Evolutionary conservation across 2,329 filamentous ascomycete species (phyloP).

Genomic region (Epichloe coenophiala): DNA sequence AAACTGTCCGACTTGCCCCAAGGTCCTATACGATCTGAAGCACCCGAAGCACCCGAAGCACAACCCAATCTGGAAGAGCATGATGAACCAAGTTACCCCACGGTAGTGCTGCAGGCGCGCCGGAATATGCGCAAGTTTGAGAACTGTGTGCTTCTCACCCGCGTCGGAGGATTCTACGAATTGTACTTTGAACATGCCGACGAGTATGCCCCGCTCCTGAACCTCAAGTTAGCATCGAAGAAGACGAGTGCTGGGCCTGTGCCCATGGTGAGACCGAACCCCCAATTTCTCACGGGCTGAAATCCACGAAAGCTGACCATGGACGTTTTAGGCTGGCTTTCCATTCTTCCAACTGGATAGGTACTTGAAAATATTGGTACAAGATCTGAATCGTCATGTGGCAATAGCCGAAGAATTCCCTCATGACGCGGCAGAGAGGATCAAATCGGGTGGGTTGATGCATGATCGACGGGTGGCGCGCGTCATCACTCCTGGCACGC

Average conservation of each 20-base stretch:
- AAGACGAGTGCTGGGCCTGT: constrained; percentile 68
- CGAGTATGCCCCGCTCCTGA: constrained; percentile 72
- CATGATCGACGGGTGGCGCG: constrained; percentile 77
- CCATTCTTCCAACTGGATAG: constrained; percentile 86
- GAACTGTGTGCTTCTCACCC: constrained; percentile 81
- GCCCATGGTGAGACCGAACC: constrained; percentile 53
- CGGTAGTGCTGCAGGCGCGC: constrained; percentile 75
- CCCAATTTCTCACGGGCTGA: background rate
- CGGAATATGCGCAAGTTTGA: constrained; percentile 84
- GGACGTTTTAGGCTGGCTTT: constrained; percentile 58
- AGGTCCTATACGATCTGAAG: constrained; percentile 23
- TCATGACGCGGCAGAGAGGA: constrained; percentile 53
- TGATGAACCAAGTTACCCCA: constrained; percentile 53
- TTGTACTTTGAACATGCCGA: constrained; percentile 94
- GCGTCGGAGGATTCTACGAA: constrained; percentile 95
- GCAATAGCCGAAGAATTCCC: constrained; percentile 90
- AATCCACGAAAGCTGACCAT: constrained; percentile 1
- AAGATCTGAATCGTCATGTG: constrained; percentile 81
- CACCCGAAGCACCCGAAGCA: constrained; percentile 7
- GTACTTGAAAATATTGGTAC: constrained; percentile 83
- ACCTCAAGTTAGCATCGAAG: constrained; percentile 72
- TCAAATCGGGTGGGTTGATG: constrained; percentile 64
- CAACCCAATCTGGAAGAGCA: constrained; percentile 23
- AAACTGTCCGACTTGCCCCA: constrained; percentile 45
- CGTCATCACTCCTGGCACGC: constrained; percentile 83